A percentile compares a stretch with the other conserved stretches of the same genome.
Evolutionary conservation across 2,329 filamentous ascomycete species (phyloP).

Genomic region (Ophioceras dolichostomum): DNA sequence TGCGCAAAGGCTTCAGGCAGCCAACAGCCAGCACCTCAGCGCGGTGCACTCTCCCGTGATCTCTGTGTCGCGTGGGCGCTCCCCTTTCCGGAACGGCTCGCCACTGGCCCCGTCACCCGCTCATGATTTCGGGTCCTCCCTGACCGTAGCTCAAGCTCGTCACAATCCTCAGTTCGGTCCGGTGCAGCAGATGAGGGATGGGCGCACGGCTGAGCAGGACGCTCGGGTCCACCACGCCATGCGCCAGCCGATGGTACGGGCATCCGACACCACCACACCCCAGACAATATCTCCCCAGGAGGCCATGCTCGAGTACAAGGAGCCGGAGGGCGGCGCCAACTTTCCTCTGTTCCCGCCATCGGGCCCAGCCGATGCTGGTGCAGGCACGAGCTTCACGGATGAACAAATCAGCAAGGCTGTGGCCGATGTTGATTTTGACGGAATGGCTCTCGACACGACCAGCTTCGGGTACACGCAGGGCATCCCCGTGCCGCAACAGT

Average conservation of each 20-base stretch:
- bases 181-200: constrained; percentile 47
- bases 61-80: constrained; percentile 49
- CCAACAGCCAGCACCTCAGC: constrained; percentile 60
- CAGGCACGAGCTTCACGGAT: constrained; percentile 21
- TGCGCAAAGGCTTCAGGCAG: constrained; percentile 63
- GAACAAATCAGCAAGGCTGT: constrained; percentile 25
- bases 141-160: constrained; percentile 1
- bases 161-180: constrained; percentile 29
- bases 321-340: constrained; percentile 54
- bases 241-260: constrained; percentile 26
- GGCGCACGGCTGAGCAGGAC: constrained; percentile 48
- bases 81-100: constrained; percentile 68
- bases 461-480: constrained; percentile 19
- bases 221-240: constrained; percentile 31
- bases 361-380: constrained; percentile 33
- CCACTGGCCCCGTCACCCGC: constrained; percentile 38
- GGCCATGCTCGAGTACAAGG: constrained; percentile 73
- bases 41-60: constrained; percentile 40
- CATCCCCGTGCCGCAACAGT: constrained; percentile 35
- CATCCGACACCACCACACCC: constrained; percentile 36
- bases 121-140: constrained; percentile 27
- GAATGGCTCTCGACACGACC: constrained; percentile 9
- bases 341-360: constrained; percentile 64
- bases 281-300: constrained; percentile 95
- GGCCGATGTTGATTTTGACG: constrained; percentile 1